Evolutionary conservation across 2,329 filamentous ascomycete species (phyloP).

Genomic region (Aspergillus fischeri): DNA sequence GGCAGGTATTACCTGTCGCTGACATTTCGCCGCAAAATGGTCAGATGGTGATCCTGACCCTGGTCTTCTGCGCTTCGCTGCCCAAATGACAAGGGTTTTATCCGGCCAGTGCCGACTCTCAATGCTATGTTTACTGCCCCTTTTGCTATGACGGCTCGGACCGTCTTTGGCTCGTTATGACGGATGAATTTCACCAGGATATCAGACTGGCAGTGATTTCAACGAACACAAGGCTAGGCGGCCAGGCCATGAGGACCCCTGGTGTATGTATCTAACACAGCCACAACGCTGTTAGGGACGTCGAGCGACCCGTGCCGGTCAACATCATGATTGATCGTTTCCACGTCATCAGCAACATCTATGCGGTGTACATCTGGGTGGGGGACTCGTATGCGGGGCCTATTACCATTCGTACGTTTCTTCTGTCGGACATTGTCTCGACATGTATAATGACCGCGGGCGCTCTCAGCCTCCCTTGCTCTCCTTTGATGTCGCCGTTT

Average conservation of each 20-base stretch:
- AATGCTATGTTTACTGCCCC: constrained; percentile 11
- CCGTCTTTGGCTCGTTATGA: constrained; percentile 17
- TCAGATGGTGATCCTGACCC: constrained; percentile 8
- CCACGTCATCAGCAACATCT: constrained; percentile 28
- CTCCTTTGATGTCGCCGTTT: constrained; percentile 1
- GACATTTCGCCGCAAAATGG: constrained; percentile 1
- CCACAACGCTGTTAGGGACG: constrained; percentile 21
- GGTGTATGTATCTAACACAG: constrained; percentile 23
- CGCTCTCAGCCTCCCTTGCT: constrained; percentile 15
- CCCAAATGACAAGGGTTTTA: constrained; percentile 24
- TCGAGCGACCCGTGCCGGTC: constrained; percentile 23
- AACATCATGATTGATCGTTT: constrained; percentile 26
- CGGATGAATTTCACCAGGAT: constrained; percentile 11
- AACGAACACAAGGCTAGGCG: constrained; percentile 9
- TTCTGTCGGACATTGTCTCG: constrained; percentile 23
- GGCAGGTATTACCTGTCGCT: constrained; percentile 4
- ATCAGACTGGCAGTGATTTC: constrained; percentile 9
- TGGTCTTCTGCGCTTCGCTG: constrained; percentile 23
- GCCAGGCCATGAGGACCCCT: constrained; percentile 7
- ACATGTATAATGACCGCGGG: constrained; percentile 8
- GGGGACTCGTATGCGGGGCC: constrained; percentile 26
- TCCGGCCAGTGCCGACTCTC: constrained; percentile 15
- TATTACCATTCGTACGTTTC: constrained; percentile 9
- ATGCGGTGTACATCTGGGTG: constrained; percentile 17
- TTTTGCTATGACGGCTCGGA: constrained; percentile 27